Evolutionary conservation across 202 grass and related monocot genomes (phyloP).

Genomic region (Musa balbisiana): DNA sequence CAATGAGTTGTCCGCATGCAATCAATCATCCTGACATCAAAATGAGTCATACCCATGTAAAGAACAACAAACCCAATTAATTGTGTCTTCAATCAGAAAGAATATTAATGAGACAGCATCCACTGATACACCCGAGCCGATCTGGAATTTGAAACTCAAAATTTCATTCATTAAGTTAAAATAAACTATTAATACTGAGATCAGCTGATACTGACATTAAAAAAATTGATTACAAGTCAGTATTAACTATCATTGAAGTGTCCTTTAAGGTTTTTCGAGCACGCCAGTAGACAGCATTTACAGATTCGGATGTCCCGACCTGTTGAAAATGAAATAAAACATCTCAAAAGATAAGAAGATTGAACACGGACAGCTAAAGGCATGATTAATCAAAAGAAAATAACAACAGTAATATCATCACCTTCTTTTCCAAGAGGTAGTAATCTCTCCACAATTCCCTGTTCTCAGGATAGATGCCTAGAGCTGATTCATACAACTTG

Average conservation of each 20-base stretch:
- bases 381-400: background rate
- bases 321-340: constrained; percentile 17
- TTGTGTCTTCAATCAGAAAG: background rate
- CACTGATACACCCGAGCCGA: background rate
- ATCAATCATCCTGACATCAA: no score
- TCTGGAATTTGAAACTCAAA: background rate
- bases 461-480: constrained; percentile 47
- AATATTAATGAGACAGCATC: background rate
- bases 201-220: no score
- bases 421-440: constrained; percentile 70
- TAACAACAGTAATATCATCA: constrained; percentile 3
- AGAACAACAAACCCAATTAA: no score
- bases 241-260: constrained; percentile 15
- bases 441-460: constrained; percentile 73
- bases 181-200: background rate
- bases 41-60: no score
- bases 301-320: constrained; percentile 70
- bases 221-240: constrained; percentile 6
- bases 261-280: constrained; percentile 63
- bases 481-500: constrained; percentile 55
- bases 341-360: background rate
- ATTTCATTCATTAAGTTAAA: background rate
- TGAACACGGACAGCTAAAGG: background rate
- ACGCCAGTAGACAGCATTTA: constrained; percentile 65
- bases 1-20: no score